These are phyloP conservation scores for Paralagenidium karlingii DNA, from an alignment of 352 stramenopile genomes.

Conservation along the genomic window DNA sequence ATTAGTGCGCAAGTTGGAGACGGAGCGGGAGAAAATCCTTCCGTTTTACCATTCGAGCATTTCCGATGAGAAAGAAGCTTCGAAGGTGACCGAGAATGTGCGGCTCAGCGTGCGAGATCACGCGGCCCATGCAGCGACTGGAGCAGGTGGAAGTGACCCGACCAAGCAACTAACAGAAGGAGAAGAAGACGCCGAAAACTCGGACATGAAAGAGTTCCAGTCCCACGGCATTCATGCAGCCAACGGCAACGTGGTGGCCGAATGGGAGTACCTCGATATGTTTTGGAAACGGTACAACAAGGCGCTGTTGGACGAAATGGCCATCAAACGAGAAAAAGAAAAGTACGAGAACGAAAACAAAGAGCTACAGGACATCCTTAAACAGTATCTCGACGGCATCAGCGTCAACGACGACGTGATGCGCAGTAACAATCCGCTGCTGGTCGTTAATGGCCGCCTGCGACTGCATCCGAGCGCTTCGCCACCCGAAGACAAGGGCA, in stretches of 20 bases:
- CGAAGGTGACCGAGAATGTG: conserved; percentile 48
- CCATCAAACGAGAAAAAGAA: conserved; percentile 79
- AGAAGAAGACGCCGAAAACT: conserved; percentile 23
- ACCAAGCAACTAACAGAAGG: conserved; percentile 14
- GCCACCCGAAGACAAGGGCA: conserved; percentile 10
- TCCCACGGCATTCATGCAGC: conserved; percentile 33
- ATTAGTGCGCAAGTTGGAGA: conserved; percentile 86
- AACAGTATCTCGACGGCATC: conserved; percentile 90
- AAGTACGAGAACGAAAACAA: conserved; percentile 80
- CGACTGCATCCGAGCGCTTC: conserved; percentile 24
- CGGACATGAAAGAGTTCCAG: conserved; percentile 38
- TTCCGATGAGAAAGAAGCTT: conserved; percentile 52
- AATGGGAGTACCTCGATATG: conserved; percentile 78
- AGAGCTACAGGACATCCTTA: conserved; percentile 83
- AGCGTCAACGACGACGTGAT: conserved; percentile 88
- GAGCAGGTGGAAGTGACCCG: conserved; percentile 9
- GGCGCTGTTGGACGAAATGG: conserved; percentile 85
- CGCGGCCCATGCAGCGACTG: no score
- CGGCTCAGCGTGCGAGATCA: conserved; percentile 24
- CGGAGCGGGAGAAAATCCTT: conserved; percentile 82
- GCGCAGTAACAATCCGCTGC: conserved; percentile 81
- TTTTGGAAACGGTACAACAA: conserved; percentile 96
- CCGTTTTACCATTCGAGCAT: conserved; percentile 67
- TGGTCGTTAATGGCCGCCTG: conserved; percentile 87
- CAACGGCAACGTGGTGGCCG: conserved; percentile 34